Conservation (phyloP, 2,329 filamentous ascomycete species). For the Epicoccum sorghinum region DNA sequence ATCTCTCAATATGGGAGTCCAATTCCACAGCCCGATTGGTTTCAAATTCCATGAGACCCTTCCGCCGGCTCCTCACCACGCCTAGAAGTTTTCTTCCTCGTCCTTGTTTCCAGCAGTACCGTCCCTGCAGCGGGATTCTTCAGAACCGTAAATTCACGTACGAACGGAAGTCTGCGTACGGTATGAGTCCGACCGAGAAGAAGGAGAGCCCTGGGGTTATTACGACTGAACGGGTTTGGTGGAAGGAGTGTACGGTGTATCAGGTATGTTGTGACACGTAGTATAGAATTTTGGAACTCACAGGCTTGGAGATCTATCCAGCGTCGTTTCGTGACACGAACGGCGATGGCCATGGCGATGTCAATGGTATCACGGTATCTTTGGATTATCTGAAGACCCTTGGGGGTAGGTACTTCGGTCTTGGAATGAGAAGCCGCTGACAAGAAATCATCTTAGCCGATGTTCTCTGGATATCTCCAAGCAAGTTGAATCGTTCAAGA, state of each 20-base stretch:
- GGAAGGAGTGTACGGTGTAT: background rate
- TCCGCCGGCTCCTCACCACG: no score
- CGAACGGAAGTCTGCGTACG: no score
- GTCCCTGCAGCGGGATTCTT: no score
- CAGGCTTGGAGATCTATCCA: background rate
- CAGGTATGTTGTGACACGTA: background rate
- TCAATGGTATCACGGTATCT: background rate
- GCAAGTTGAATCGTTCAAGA: background rate
- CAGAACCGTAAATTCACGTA: no score
- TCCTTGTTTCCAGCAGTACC: no score
- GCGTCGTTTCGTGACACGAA: background rate
- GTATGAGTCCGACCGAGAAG: no score
- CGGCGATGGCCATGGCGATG: background rate
- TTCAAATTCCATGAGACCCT: no score
- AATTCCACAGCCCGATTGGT: no score
- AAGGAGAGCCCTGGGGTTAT: no score
- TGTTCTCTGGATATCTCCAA: background rate
- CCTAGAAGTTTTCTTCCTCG: no score
- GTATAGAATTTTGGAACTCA: background rate
- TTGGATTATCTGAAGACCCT: background rate
- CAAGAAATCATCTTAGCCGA: background rate
- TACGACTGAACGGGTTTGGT: background rate
- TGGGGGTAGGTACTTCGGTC: background rate
- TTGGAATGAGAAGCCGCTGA: background rate
- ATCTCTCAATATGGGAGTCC: no score